Evolutionary conservation across 352 stramenopile genomes (phyloP).

Genomic region (Pythium aristosporum): DNA sequence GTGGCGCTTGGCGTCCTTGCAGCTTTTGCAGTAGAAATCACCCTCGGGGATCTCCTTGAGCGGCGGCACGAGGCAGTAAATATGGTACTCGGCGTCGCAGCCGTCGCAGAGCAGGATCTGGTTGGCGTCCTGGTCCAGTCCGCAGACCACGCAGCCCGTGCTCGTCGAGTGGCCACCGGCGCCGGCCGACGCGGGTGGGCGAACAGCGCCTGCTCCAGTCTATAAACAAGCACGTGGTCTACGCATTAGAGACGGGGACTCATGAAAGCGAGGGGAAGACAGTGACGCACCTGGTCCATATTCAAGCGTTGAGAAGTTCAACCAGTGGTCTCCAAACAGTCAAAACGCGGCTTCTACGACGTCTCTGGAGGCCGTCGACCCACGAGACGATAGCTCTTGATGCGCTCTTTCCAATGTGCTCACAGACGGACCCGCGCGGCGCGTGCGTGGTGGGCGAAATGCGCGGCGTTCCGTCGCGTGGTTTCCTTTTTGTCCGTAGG

Average conservation of each 20-base stretch:
- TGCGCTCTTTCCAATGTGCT: constrained; percentile 13
- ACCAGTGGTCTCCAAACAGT: too few species aligned
- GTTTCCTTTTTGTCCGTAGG: background rate
- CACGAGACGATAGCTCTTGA: constrained; percentile 15
- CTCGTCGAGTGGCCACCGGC: background rate
- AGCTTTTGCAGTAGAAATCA: constrained; percentile 82
- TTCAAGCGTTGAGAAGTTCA: background rate
- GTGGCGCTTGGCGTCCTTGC: constrained; percentile 35
- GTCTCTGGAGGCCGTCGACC: background rate
- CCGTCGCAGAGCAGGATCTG: constrained; percentile 83
- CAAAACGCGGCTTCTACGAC: background rate
- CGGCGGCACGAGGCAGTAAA: constrained; percentile 75
- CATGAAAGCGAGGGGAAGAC: too few species aligned
- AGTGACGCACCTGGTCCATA: constrained; percentile 4
- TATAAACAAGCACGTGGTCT: background rate
- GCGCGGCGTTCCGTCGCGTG: background rate
- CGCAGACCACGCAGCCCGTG: constrained; percentile 61
- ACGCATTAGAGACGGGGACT: background rate
- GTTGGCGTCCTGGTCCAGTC: constrained; percentile 70
- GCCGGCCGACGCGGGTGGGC: too few species aligned
- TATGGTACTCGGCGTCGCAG: constrained; percentile 88
- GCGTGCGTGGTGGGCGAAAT: background rate
- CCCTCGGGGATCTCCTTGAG: constrained; percentile 68
- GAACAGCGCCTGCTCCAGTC: constrained; percentile 1
- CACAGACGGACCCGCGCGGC: background rate